Conservation (phyloP, 106 monocot genomes). For the Dendrobium nobile region DNA sequence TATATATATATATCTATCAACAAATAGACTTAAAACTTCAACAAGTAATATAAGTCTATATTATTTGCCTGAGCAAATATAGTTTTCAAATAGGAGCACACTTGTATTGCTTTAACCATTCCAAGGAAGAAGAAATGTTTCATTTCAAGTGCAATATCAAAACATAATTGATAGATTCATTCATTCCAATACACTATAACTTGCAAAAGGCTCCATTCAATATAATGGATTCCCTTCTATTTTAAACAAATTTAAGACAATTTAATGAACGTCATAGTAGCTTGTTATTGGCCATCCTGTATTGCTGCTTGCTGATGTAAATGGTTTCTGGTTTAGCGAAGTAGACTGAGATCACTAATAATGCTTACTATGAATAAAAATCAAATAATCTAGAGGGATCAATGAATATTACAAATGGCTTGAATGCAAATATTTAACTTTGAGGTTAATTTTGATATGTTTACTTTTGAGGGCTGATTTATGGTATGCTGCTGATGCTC, state of each 20-base stretch:
- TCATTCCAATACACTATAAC: too few species aligned
- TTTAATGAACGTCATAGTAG: background rate
- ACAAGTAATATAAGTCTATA: too few species aligned
- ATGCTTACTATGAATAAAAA: background rate
- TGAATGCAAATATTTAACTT: constrained; percentile 1
- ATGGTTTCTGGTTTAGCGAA: background rate
- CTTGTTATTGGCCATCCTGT: background rate
- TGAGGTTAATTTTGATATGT: background rate
- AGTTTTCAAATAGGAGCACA: too few species aligned
- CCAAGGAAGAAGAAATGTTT: too few species aligned
- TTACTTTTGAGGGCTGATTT: constrained; percentile 1
- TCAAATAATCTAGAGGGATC: background rate
- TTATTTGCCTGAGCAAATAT: too few species aligned
- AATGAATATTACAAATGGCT: background rate
- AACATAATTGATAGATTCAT: too few species aligned
- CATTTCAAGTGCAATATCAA: too few species aligned
- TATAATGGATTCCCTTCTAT: background rate
- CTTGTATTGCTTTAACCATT: too few species aligned
- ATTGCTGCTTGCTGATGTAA: background rate
- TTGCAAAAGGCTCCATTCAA: too few species aligned
- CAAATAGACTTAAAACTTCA: too few species aligned
- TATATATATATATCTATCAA: too few species aligned
- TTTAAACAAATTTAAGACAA: background rate
- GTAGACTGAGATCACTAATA: background rate
- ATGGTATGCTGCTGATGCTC: background rate